Conservation (phyloP, 2,329 filamentous ascomycete species). For the Raffaelea ambrosiae region DNA sequence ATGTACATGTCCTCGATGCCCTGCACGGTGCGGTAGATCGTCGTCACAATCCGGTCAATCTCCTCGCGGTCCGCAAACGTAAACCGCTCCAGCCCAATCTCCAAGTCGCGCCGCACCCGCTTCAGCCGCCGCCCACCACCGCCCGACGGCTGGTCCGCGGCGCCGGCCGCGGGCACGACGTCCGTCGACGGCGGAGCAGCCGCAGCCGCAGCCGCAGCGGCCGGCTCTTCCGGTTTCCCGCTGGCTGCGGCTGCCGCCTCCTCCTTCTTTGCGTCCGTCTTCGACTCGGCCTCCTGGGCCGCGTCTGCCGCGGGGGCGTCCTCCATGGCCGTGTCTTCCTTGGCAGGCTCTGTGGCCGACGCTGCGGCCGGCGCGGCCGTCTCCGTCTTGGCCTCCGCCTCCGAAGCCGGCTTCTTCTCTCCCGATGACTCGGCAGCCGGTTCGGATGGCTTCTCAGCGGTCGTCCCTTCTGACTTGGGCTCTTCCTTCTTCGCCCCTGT, state of each 20-base stretch:
- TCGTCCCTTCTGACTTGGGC: not conserved
- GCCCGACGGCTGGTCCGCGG: conserved; percentile 8
- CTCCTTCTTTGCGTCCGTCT: not conserved
- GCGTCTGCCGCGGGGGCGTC: not conserved
- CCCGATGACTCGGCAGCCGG: not conserved
- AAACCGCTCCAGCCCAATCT: conserved; percentile 71
- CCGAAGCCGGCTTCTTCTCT: not conserved
- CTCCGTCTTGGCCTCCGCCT: not conserved
- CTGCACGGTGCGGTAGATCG: conserved; percentile 76
- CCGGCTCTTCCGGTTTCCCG: not conserved
- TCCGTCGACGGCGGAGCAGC: conserved; percentile 4
- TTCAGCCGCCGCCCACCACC: conserved; percentile 14
- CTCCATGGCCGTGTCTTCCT: not conserved
- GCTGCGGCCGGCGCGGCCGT: not conserved
- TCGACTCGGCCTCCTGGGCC: conserved; percentile 1
- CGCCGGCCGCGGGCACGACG: conserved; percentile 12
- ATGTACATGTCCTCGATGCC: conserved; percentile 77
- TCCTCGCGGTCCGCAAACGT: conserved; percentile 60
- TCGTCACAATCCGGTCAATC: conserved; percentile 73
- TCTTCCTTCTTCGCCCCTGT: not conserved
- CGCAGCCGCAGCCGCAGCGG: conserved; percentile 3
- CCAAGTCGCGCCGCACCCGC: conserved; percentile 54
- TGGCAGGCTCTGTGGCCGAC: not conserved
- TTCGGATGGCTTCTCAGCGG: not conserved
- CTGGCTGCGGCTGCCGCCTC: not conserved